A percentile compares a stretch with the other conserved stretches of the same genome.
Conservation (phyloP, 352 stramenopile species). For the Phytophthora meadii region DNA sequence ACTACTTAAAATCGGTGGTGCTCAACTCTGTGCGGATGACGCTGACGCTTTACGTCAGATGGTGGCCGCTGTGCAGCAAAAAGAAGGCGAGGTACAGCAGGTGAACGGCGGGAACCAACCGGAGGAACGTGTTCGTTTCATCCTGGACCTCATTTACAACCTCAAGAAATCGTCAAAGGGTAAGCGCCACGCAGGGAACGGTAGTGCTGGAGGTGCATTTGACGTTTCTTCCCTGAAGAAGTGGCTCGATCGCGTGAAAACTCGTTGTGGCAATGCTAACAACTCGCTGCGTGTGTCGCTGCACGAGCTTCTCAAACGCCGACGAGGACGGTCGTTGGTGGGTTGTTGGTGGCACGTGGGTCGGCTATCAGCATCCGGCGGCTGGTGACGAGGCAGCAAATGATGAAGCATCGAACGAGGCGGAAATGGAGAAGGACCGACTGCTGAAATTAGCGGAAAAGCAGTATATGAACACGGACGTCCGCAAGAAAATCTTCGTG, state of each 20-base stretch:
- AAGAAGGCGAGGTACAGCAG: constrained; percentile 55
- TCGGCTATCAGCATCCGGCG: constrained; percentile 63
- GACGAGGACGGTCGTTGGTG: constrained; percentile 96
- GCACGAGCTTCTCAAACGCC: constrained; percentile 71
- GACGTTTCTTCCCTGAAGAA: constrained; percentile 91
- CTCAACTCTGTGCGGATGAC: constrained; percentile 88
- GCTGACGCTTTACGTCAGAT: constrained; percentile 86
- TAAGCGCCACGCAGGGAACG: constrained; percentile 40
- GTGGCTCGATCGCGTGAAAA: constrained; percentile 95
- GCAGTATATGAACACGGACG: constrained; percentile 98
- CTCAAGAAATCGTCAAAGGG: constrained; percentile 96
- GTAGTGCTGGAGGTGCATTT: constrained; percentile 38
- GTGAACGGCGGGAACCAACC: constrained; percentile 36
- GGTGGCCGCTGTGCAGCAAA: constrained; percentile 83
- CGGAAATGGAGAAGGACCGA: constrained; percentile 55
- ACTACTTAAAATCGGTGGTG: constrained; percentile 81
- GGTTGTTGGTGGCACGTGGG: constrained; percentile 96
- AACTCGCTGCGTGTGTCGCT: constrained; percentile 79
- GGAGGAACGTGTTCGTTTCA: constrained; percentile 81
- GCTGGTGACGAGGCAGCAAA: constrained; percentile 42
- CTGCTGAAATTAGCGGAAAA: constrained; percentile 94
- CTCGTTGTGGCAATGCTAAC: constrained; percentile 75
- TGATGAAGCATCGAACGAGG: constrained; percentile 19
- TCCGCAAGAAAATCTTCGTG: constrained; percentile 96
- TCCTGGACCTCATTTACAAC: constrained; percentile 96